Evolutionary conservation across 2,329 filamentous ascomycete genomes (phyloP), one percentile per base, ranked within the genome.

Genomic region (Fusarium sp.): DNA sequence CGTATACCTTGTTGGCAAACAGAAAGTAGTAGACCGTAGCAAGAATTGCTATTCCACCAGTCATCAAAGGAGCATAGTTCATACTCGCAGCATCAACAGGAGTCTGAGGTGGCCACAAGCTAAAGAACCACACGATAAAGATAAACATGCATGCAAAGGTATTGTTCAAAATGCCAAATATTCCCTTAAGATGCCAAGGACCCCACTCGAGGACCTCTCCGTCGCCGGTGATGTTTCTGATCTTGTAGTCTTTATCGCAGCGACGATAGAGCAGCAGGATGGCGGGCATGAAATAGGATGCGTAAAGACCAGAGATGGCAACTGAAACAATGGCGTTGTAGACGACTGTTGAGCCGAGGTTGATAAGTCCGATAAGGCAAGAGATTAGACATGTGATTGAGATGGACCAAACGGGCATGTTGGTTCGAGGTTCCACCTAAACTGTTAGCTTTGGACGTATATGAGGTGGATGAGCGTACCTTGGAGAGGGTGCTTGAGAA

Each of bases 91-190:
- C 64, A 15, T 56, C 14, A 54, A 78, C 50, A 0, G 63, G 62
- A 2, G 66, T 72, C 18, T 58, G 66, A 5, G 81, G 80, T 0
- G 78, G 85, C 84, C 83, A 87, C 27, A 88, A 83, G 30, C 80
- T 83, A 79, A 85, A 89, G 75, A 89, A 88, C 50, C 87, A 82
- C 8, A 88, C 80, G 40, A 89, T 84, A 3, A 85, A 68, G 77
- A 85, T 84, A 57, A 88, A 89, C 0, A 79, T 29, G 69, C 83
- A 86, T 2, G 86, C 85, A 67, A 87, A 85, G 1, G 79, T 75
- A 52, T 89, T 89, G 76, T 88, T 88, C 25, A 83, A 65, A 8
- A 81, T 85, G 0, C 87, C 87, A 3, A 86, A 72, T 4, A 82
- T 72, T 8, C 85, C 86, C 0, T 83, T 83, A 2, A 89, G 59